Evolutionary conservation across 495 filamentous ascomycete species (phyloP).

Genomic region (Terfezia boudieri): DNA sequence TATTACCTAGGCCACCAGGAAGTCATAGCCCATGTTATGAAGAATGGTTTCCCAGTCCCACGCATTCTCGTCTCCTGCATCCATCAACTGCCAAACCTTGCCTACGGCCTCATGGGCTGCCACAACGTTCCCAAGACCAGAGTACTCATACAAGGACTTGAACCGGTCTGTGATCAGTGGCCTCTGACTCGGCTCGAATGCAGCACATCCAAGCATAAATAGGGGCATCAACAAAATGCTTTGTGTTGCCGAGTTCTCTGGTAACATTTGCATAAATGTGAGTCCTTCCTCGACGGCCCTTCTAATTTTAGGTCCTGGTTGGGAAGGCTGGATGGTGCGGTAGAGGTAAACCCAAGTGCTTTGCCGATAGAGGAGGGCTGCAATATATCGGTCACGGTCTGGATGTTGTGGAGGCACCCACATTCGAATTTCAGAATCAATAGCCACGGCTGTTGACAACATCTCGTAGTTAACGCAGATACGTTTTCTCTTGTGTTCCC

Average conservation of each 20-base stretch:
- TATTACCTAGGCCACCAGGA: constrained; percentile 38
- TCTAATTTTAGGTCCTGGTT: constrained; percentile 41
- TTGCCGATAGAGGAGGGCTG: constrained; percentile 66
- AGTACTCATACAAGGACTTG: constrained; percentile 48
- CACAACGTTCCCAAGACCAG: constrained; percentile 59
- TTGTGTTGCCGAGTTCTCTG: constrained; percentile 40
- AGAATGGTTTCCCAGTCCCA: constrained; percentile 90
- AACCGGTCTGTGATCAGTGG: constrained; percentile 48
- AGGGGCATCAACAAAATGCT: constrained; percentile 72
- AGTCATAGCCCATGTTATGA: constrained; percentile 53
- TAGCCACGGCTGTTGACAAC: constrained; percentile 50
- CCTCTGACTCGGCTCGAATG: constrained; percentile 46
- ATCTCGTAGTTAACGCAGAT: constrained; percentile 49
- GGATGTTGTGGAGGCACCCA: constrained; percentile 53
- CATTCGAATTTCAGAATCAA: constrained; percentile 50
- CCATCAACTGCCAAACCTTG: constrained; percentile 67
- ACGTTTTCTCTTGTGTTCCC: constrained; percentile 37
- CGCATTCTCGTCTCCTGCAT: constrained; percentile 42
- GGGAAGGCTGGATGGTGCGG: constrained; percentile 59
- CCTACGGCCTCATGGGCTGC: constrained; percentile 53
- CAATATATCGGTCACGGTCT: constrained; percentile 49
- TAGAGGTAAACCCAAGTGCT: constrained; percentile 81
- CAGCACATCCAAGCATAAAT: constrained; percentile 71
- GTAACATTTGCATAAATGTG: constrained; percentile 36
- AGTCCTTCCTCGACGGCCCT: constrained; percentile 62